phyloP scores from a whole-genome alignment of 2,329 filamentous ascomycete species.

The Fusarium pininemorale region DNA sequence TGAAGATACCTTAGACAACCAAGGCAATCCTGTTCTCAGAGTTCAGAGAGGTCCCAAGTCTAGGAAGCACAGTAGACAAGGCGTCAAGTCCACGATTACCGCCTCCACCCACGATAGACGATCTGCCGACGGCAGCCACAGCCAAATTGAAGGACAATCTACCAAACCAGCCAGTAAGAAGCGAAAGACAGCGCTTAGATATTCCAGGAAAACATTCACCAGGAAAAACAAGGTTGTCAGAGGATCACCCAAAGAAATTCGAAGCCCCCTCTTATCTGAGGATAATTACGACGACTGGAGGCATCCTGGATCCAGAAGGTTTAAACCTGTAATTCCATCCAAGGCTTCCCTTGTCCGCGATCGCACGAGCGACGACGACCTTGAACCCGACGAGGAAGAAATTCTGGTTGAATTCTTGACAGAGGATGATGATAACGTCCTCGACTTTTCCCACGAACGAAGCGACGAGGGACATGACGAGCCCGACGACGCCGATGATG shows the following conservation, averaged over 20 bases:
- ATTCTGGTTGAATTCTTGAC: slow-evolving; percentile 32
- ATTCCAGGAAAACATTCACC: slow-evolving; percentile 5
- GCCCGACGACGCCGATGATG: slow-evolving; percentile 37
- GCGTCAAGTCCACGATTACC: slow-evolving; percentile 1
- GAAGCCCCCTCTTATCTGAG: slow-evolving; percentile 27
- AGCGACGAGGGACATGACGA: slow-evolving; percentile 32
- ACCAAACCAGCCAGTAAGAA: slow-evolving; percentile 11
- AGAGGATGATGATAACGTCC: slow-evolving; percentile 41
- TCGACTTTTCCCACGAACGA: slow-evolving; percentile 39
- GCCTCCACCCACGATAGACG: slow-evolving; percentile 26
- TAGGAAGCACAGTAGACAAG: slow-evolving; percentile 18
- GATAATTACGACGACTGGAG: slow-evolving; percentile 20
- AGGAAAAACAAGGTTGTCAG: slow-evolving; percentile 11
- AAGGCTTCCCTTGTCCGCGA: slow-evolving; percentile 7
- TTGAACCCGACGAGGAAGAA: slow-evolving; percentile 19
- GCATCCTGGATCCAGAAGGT: background rate
- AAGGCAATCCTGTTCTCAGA: slow-evolving; percentile 65
- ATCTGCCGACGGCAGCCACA: slow-evolving; percentile 4
- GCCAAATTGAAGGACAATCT: slow-evolving; percentile 7
- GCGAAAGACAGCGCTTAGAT: slow-evolving; percentile 10
- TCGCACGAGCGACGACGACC: background rate
- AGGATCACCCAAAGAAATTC: slow-evolving; percentile 15
- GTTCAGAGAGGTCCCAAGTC: slow-evolving; percentile 59
- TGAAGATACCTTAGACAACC: slow-evolving; percentile 67
- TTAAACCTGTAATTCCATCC: slow-evolving; percentile 7